A percentile compares a stretch with the other conserved stretches of the same genome.
Conservation (phyloP, 495 filamentous ascomycete species). For the Penicillium pulvis region DNA sequence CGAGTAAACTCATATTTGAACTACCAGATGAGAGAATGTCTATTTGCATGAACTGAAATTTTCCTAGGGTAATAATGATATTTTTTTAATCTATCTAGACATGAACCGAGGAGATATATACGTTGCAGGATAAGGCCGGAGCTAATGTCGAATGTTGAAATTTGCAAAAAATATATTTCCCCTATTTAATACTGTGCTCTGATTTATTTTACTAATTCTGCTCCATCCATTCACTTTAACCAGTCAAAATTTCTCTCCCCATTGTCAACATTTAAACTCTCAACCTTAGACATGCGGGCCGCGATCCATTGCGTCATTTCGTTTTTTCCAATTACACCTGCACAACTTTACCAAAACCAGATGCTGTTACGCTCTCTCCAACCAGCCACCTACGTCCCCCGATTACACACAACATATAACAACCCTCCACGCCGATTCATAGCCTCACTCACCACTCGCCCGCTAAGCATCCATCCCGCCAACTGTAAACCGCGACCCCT, state of each 20-base stretch:
- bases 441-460: not conserved
- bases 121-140: too few relatives aligned
- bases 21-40: too few relatives aligned
- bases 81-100: too few relatives aligned
- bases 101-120: too few relatives aligned
- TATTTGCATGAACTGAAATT: too few relatives aligned
- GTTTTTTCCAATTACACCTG: conserved; percentile 14
- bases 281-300: not conserved
- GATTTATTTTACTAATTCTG: not conserved
- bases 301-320: conserved; percentile 47
- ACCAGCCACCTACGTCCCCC: conserved; percentile 1
- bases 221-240: not conserved
- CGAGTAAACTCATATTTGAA: too few relatives aligned
- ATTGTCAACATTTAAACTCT: not conserved
- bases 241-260: not conserved
- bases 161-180: too few relatives aligned
- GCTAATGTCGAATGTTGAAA: too few relatives aligned
- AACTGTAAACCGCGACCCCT: not conserved
- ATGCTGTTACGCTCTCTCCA: conserved; percentile 5
- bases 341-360: conserved; percentile 17
- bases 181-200: too few relatives aligned
- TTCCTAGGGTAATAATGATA: too few relatives aligned
- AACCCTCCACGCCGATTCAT: not conserved
- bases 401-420: not conserved
- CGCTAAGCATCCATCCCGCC: not conserved